Percentiles rank a stretch among this genome's conserved stretches.
phyloP scores from a whole-genome alignment of 805 yeast genomes.

The Yarrowia osloensis region DNA sequence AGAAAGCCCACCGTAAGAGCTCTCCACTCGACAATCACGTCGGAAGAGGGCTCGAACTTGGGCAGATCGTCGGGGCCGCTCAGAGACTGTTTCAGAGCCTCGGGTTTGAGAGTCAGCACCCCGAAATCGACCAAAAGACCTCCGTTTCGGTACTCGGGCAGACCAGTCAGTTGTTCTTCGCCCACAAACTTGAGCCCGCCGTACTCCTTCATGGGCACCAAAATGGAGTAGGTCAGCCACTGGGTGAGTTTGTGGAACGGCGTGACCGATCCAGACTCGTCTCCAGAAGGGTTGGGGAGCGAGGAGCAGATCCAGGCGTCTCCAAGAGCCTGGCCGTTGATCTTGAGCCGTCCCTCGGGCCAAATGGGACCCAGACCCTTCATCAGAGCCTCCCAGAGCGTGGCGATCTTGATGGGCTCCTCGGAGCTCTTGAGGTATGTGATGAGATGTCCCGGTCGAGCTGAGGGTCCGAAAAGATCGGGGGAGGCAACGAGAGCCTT shows the following conservation, averaged over 20 bases:
- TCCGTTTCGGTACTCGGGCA: constrained; percentile 66
- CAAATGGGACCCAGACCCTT: constrained; percentile 59
- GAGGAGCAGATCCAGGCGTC: constrained; percentile 57
- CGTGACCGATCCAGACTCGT: constrained; percentile 49
- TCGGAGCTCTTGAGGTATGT: constrained; percentile 47
- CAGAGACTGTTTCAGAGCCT: constrained; percentile 34
- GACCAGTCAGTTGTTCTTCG: constrained; percentile 53
- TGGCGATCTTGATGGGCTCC: constrained; percentile 44
- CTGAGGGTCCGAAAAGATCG: constrained; percentile 51
- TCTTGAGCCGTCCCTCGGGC: constrained; percentile 59
- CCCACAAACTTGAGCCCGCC: constrained; percentile 49
- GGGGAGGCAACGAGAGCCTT: constrained; percentile 46
- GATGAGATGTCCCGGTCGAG: constrained; percentile 55
- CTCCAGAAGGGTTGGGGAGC: constrained; percentile 38
- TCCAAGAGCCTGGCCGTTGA: constrained; percentile 57
- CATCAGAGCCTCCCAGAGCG: constrained; percentile 59
- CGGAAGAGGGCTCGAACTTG: constrained; percentile 55
- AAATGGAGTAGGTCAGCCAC: constrained; percentile 64
- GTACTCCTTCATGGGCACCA: constrained; percentile 51
- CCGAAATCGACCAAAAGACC: constrained; percentile 62
- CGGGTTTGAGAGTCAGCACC: constrained; percentile 52
- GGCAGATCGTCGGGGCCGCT: constrained; percentile 46
- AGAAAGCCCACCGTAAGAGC: constrained; percentile 59
- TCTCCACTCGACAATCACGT: constrained; percentile 69
- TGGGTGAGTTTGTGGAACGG: constrained; percentile 69